These are phyloP conservation scores for Testicularia cyperi DNA, from an alignment of 1,284 basidiomycete species.

Conservation along the genomic window DNA sequence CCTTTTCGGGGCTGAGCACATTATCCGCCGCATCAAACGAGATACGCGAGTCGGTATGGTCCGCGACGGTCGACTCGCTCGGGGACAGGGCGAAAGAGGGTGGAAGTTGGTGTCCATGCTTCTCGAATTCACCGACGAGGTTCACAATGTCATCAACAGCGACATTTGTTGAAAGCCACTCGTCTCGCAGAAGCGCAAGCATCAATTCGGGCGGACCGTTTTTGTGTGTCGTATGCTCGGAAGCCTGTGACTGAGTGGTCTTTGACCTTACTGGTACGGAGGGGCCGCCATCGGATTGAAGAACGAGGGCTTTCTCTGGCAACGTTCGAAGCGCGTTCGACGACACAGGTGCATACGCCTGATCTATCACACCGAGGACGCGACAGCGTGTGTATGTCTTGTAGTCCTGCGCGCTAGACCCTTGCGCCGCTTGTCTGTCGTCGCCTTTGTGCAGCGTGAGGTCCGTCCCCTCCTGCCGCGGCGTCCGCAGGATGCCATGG, in stretches of 20 bases:
- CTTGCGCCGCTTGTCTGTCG: too few relatives aligned
- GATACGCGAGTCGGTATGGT: too few relatives aligned
- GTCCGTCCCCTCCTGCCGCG: too few relatives aligned
- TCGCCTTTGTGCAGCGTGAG: too few relatives aligned
- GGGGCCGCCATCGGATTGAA: too few relatives aligned
- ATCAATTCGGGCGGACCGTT: constrained; percentile 1
- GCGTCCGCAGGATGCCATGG: too few relatives aligned
- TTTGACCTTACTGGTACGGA: too few relatives aligned
- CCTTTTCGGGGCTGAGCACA: too few relatives aligned
- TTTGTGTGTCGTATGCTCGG: neutral
- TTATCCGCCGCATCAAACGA: too few relatives aligned
- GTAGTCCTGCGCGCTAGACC: too few relatives aligned
- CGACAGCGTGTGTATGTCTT: constrained; percentile 20
- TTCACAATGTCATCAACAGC: constrained; percentile 35
- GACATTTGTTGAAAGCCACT: constrained; percentile 42
- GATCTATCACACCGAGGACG: constrained; percentile 12
- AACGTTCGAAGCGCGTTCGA: constrained; percentile 4
- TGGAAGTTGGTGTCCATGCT: neutral
- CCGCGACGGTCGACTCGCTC: too few relatives aligned
- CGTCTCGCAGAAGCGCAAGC: constrained; percentile 44
- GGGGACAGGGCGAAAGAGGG: neutral
- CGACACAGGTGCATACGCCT: constrained; percentile 3
- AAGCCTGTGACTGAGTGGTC: neutral
- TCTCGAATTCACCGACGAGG: constrained; percentile 39
- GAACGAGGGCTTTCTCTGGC: constrained; percentile 21